Conservation (phyloP, 371 early-diverging fungal genomes). For the Actinomucor elegans region DNA sequence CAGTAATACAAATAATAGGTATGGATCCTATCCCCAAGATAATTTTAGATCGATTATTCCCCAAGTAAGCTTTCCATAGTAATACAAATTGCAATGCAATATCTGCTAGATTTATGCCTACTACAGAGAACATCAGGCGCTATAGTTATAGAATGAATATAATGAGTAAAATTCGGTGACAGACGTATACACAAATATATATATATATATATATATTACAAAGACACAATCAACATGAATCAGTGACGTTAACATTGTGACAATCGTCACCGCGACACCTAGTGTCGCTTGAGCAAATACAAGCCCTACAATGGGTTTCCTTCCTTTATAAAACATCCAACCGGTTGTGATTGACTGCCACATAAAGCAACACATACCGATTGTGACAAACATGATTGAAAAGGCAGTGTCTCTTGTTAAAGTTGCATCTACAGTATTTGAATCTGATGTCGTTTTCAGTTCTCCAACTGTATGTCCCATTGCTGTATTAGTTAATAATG, state of each 20-base stretch:
- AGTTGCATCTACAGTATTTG: neutral
- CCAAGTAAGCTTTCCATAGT: conserved; percentile 49
- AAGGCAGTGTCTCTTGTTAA: conserved; percentile 14
- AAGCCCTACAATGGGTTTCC: conserved; percentile 38
- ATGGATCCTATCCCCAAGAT: conserved; percentile 30
- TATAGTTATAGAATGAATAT: too few relatives aligned
- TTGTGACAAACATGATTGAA: conserved; percentile 45
- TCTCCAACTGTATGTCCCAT: too few relatives aligned
- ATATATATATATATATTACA: conserved; percentile 22
- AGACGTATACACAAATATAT: neutral
- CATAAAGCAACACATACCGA: conserved; percentile 43
- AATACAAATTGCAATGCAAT: conserved; percentile 39
- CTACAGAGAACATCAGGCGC: conserved; percentile 40
- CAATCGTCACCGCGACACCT: conserved; percentile 34
- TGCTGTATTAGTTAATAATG: too few relatives aligned
- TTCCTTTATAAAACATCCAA: conserved; percentile 29
- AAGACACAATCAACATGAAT: conserved; percentile 33
- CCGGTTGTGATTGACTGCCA: conserved; percentile 39
- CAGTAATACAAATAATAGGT: conserved; percentile 29
- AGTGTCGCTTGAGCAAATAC: conserved; percentile 36
- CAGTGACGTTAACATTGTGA: conserved; percentile 36
- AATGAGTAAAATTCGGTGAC: neutral
- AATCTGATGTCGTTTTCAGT: too few relatives aligned
- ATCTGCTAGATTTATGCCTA: conserved; percentile 43
- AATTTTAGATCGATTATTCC: conserved; percentile 38